Evolutionary conservation across 2,329 filamentous ascomycete genomes (phyloP).

Genomic region (Colletotrichum lentis): DNA sequence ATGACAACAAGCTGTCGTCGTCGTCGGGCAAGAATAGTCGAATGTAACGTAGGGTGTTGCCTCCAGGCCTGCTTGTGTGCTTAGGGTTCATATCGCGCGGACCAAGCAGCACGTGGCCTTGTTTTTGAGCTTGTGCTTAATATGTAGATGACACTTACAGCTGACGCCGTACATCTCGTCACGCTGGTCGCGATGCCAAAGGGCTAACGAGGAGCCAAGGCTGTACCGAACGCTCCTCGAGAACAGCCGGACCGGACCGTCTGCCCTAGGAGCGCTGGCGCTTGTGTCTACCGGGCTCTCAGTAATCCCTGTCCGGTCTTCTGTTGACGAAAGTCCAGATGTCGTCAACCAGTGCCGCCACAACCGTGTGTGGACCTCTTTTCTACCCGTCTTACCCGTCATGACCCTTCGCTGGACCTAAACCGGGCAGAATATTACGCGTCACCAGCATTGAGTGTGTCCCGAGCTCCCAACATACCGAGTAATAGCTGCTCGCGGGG

Average conservation of each 20-base stretch:
- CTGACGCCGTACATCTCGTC: not conserved
- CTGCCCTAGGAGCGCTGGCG: not conserved
- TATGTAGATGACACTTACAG: not conserved
- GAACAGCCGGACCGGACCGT: no score
- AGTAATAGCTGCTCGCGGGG: not conserved
- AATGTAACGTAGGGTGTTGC: constrained; percentile 4
- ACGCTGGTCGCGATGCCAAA: not conserved
- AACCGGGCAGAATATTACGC: constrained; percentile 11
- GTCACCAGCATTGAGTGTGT: constrained; percentile 15
- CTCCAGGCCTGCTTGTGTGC: not conserved
- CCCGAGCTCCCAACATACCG: not conserved
- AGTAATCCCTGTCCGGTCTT: not conserved
- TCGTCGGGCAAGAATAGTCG: not conserved
- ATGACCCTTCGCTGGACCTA: not conserved
- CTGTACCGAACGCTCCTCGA: constrained; percentile 2
- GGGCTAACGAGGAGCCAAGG: no score
- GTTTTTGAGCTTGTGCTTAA: constrained; percentile 4
- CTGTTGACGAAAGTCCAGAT: not conserved
- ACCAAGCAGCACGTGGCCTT: not conserved
- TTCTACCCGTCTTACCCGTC: constrained; percentile 5
- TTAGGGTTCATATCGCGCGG: not conserved
- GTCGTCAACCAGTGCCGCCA: constrained; percentile 9
- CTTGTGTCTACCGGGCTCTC: not conserved
- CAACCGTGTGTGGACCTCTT: constrained; percentile 19
- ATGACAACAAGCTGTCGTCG: constrained; percentile 14